Percentiles rank a stretch among this genome's conserved stretches.
phyloP scores from a whole-genome alignment of 257 asterid species.

The Solanum peruvianum region DNA sequence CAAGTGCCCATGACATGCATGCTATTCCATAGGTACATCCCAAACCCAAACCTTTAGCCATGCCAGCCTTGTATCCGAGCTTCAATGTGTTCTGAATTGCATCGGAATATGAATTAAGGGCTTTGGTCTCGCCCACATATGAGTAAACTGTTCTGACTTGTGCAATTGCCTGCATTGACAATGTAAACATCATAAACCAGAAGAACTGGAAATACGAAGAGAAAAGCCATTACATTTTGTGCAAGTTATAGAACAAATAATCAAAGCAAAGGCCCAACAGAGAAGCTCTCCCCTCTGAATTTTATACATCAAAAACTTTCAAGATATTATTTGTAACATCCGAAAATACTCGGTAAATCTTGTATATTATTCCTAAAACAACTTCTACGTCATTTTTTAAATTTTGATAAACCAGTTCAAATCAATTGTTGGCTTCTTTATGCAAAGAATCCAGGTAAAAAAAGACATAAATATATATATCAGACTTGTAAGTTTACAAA shows the following conservation, averaged over 20 bases:
- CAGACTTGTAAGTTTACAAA: background rate
- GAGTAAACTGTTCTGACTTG: conserved; percentile 97
- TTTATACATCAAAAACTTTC: background rate
- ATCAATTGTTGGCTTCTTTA: background rate
- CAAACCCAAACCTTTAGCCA: conserved; percentile 96
- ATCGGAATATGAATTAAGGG: conserved; percentile 72
- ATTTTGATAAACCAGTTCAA: background rate
- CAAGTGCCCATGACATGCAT: conserved; percentile 99
- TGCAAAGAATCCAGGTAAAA: background rate
- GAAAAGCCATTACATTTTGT: background rate
- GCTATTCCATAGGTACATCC: conserved; percentile 97
- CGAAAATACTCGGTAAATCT: background rate
- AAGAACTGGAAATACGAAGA: background rate
- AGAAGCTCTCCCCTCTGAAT: background rate
- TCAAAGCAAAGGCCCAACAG: background rate
- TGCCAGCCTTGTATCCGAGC: conserved; percentile 96
- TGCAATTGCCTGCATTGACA: conserved; percentile 64
- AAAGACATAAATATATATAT: background rate
- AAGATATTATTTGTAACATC: background rate
- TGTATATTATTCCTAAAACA: background rate
- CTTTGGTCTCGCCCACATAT: conserved; percentile 78
- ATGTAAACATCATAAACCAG: background rate
- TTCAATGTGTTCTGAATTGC: conserved; percentile 76
- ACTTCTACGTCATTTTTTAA: background rate
- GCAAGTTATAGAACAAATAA: background rate